Evolutionary conservation across 2,329 filamentous ascomycete species (phyloP), one percentile per base, ranked within the genome.

Genomic region (Diaporthe citrichinensis): DNA sequence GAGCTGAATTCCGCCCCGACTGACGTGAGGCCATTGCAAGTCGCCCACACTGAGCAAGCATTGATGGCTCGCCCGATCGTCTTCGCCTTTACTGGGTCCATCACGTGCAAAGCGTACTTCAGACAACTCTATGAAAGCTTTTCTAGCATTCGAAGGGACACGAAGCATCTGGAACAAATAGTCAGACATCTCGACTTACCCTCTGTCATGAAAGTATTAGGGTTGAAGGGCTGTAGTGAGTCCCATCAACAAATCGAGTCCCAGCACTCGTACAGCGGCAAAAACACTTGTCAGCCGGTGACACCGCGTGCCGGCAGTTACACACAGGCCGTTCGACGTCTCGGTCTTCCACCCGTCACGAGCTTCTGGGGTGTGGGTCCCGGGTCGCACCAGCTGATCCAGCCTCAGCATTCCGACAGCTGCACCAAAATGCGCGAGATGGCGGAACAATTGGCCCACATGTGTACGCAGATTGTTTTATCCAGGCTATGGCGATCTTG

Each of bases 401-500:
- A 39, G 36, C 10, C 4, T 39, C 36, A 39, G 23, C n/a, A 41
- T 25, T n/a, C 57, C 2, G 1, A 28, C 25, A 25, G 14, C 6
- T 5, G 17, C 3, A 14, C 25, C n/a, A 8, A 8, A 8, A 20
- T 31, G 5, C 36, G 9, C 4, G 10, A 25, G 23, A 8, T 41
- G 3, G 81, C 88, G 25, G 84, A 88, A 1, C 90, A 92, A 80
- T 85, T 92, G 5, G 89, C 87, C 3, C 82, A 89, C 23, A 83
- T 83, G 51, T 88, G 87, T 74, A 86, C 90, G 55, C 87, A 92
- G 81, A 91, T 90, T 83, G 90, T 90, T 4, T 82, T 92, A 14
- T 87, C 87, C 4, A 86, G 85, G 46, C 83, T 91, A 1, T 92
- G 90, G 90, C 80, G 77, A 25, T 88, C 87, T 2, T 90, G 88